Evolutionary conservation across 352 stramenopile species (phyloP), one percentile per base, ranked within the genome.

Genomic region (Phytopythium litorale): DNA sequence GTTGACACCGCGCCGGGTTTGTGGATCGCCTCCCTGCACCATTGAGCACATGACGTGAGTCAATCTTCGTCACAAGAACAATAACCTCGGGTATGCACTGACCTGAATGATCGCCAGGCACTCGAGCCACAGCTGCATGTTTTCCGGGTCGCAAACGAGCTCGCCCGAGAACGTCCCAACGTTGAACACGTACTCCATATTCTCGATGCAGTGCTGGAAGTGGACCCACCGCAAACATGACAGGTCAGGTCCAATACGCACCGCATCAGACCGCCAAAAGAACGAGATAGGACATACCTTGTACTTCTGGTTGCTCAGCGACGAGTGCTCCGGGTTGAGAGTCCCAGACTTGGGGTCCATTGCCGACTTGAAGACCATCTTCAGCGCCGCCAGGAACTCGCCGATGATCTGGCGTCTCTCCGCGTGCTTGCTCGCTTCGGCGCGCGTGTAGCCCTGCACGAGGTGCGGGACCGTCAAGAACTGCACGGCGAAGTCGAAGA

Each of bases 401-500:
- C 66, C 68, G 35, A 92, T 77, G n/a, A 96, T 68, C 19, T 90
- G 73, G 4, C 71, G 77, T 21, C 81, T 80, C 11, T 75, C 76
- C 9, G 71, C 73, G 55, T 91, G 70, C 32, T 69, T 57, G 12
- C 66, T 51, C 4, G 70, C 68, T 77, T 89, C 83, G n/a, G 63
- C 69, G 25, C 75, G 75, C 2, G 82, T 90, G 64, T 96, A 94
- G 7, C 84, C 76, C 66, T 88, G 81, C 19, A 92, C 81, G 32
- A 96, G 72, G 57, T 89, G 81, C 18, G 87, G 86, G 1, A 94
- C 85, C 0, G 87, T 96, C 30, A 96, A 66, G 35, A 96, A 91
- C 60, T 96, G 87, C 28, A 92, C 87, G 7, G 85, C 87, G 62
- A 96, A 96, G 64, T 96, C 87, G 61, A 96, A 94, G 64, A 96